Evolutionary conservation across 495 filamentous ascomycete species (phyloP).

Genomic region (Annulohypoxylon bovei): DNA sequence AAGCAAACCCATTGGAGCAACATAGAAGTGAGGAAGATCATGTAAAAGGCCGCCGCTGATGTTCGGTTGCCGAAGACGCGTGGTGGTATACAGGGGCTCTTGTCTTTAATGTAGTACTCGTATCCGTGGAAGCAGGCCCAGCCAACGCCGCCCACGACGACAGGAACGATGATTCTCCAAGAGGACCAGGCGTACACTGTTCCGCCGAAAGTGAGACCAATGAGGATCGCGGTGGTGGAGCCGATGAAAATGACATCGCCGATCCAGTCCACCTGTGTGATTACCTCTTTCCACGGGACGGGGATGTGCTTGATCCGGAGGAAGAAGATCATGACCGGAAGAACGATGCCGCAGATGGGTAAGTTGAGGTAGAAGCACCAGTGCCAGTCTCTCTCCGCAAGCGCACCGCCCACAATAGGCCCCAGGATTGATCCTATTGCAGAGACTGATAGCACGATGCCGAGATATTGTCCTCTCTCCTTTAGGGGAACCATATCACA

Average conservation of each 20-base stretch:
- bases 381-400: constrained; percentile 61
- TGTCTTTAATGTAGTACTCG: constrained; percentile 29
- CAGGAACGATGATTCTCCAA: constrained; percentile 53
- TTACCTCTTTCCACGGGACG: no score
- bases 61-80: constrained; percentile 47
- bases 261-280: background rate
- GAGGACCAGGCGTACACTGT: constrained; percentile 58
- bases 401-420: constrained; percentile 74
- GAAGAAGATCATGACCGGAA: constrained; percentile 4
- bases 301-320: constrained; percentile 23
- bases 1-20: constrained; percentile 46
- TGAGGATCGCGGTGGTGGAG: constrained; percentile 50
- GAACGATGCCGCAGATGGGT: background rate
- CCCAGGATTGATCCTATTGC: constrained; percentile 72
- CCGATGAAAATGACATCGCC: constrained; percentile 38
- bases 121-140: background rate
- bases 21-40: constrained; percentile 21
- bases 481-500: constrained; percentile 74
- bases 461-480: constrained; percentile 65
- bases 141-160: background rate
- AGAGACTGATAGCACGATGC: constrained; percentile 66
- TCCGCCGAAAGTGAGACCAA: constrained; percentile 65
- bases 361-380: constrained; percentile 36
- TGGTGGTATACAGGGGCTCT: constrained; percentile 30
- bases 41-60: constrained; percentile 43